Base-by-base conservation (phyloP, 1,284 basidiomycete species). In the Apiotrichum brassicae region DNA sequence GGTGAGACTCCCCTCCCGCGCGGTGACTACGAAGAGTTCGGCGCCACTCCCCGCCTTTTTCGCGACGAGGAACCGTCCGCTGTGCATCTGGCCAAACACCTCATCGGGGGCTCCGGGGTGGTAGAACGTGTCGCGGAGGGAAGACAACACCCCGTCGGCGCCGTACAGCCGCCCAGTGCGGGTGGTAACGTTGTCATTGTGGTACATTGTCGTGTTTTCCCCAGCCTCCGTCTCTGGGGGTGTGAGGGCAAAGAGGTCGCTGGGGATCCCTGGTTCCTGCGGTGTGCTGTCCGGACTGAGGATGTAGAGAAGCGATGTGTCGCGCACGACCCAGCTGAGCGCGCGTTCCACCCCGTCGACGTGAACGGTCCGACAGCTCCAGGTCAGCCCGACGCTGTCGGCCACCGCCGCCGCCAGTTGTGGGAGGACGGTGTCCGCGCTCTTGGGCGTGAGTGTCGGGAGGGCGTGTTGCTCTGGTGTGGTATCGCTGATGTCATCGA, bases 1-100 rank as follows among this genome's bases (percentile, higher is more conserved):
- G 4, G 65, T 65, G 22, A 71, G 46, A 54, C 63, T 65, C 14
- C 59, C 63, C 26, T 67, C 66, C 30, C 51, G 44, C 14, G 54
- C 64, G 5, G 66, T 57, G 14, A 58, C 33, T 48, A 65, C 51
- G 40, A 61, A 68, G 41, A 67, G 37, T 43, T 62, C 58, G 11
- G 33, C 33, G 16, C 34, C 56, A 45, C 3, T 41, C 36, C 23
- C 42, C 24, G 42, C 47, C 6, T 39, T 30, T 45, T 61, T 66
- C 4, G 56, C 62, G 3, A 59, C 59, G 14, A 62, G 47, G 23
- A 65, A 65, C 6, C 57, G 50, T 12, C 57, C 59, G 0, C 42
- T 22, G 1, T 57, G 36, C 3, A 62, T 57, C 32, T 61, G 59
- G 14, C 58, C 64, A 25, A 58, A 60, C 0, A 65, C 51, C 43